Percentiles rank a stretch among this genome's conserved stretches.
Conservation (phyloP, 2,329 filamentous ascomycete species). For the Apiospora phragmitis region DNA sequence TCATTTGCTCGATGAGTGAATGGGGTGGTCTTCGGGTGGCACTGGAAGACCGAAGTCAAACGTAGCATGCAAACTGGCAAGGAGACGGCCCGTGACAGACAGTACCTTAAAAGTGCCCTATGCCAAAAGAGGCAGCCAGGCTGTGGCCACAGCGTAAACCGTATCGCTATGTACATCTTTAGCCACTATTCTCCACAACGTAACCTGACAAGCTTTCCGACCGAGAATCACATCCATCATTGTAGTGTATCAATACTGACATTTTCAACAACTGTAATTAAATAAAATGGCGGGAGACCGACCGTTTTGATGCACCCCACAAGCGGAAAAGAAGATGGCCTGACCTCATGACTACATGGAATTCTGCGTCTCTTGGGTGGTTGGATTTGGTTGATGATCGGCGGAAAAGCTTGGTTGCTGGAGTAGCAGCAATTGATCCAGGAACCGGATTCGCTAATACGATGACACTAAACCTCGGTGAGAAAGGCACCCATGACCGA, state of each 20-base stretch:
- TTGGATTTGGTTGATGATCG: not conserved
- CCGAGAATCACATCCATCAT: not conserved
- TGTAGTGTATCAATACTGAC: not conserved
- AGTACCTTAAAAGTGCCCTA: not conserved
- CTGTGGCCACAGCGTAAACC: not conserved
- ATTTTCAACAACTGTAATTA: not conserved
- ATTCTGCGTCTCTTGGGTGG: not conserved
- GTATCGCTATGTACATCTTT: not conserved
- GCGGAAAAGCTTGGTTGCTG: slow-evolving; percentile 2
- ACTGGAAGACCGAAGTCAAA: not conserved
- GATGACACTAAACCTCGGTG: not conserved
- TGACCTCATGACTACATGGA: not conserved
- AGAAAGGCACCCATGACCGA: not conserved
- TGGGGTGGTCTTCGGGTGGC: not conserved
- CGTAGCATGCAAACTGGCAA: not conserved
- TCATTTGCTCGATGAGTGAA: not conserved
- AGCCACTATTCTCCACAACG: not conserved
- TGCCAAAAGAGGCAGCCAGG: not conserved
- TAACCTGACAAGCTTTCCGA: not conserved
- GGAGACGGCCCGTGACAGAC: not conserved
- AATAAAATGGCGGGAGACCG: not conserved
- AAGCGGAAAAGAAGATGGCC: not conserved
- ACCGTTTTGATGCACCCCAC: not conserved
- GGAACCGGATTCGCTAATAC: slow-evolving; percentile 4
- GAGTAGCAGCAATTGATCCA: not conserved